Conservation (phyloP, 257 asterid species). For the Petrea volubilis region DNA sequence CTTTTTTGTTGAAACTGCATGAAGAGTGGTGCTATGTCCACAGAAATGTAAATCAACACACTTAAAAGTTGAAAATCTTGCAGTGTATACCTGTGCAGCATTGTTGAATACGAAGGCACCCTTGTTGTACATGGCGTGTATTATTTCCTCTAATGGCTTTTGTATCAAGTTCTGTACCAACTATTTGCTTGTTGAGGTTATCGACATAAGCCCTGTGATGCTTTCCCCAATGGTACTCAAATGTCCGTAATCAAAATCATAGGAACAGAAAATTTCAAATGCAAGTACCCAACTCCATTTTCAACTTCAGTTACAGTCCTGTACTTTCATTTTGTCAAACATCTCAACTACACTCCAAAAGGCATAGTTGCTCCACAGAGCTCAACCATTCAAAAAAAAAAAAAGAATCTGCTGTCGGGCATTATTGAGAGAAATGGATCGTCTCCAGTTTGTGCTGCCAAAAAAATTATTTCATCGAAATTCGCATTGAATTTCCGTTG, state of each 20-base stretch:
- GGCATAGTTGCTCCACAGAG: too few relatives aligned
- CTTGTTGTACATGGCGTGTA: slow-evolving; percentile 68
- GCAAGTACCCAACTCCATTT: slow-evolving; percentile 4
- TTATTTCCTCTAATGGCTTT: slow-evolving; percentile 65
- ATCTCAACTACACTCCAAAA: slow-evolving; percentile 28
- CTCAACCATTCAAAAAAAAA: too few relatives aligned
- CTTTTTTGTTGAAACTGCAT: neutral
- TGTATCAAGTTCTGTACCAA: slow-evolving; percentile 73
- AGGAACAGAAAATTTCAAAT: neutral
- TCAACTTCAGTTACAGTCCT: slow-evolving; percentile 7
- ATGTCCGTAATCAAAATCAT: slow-evolving; percentile 30
- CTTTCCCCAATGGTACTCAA: slow-evolving; percentile 98
- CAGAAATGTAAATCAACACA: neutral
- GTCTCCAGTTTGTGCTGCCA: too few relatives aligned
- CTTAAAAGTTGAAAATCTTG: slow-evolving; percentile 2
- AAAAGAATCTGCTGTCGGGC: too few relatives aligned
- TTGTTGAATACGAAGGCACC: slow-evolving; percentile 88
- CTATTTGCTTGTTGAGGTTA: slow-evolving; percentile 91
- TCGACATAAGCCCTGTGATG: slow-evolving; percentile 90
- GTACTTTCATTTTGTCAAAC: slow-evolving; percentile 57
- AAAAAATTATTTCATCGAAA: too few relatives aligned
- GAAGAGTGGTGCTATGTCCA: neutral
- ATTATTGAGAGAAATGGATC: too few relatives aligned
- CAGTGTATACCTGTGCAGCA: slow-evolving; percentile 91
- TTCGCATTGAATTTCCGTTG: too few relatives aligned